Conservation (phyloP, 2,329 filamentous ascomycete genomes). For the Scytalidium lignicola region DNA sequence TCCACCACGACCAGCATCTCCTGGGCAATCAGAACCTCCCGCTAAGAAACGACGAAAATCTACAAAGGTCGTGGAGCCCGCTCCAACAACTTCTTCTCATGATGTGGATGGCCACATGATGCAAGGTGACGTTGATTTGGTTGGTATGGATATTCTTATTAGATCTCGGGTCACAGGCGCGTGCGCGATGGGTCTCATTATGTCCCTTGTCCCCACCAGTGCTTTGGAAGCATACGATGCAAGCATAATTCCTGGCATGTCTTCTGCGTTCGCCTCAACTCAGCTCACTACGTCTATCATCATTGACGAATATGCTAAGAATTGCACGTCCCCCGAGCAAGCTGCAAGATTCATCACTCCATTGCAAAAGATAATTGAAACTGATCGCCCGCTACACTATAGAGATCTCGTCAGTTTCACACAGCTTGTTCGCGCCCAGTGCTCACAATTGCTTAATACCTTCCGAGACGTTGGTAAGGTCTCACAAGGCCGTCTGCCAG, state of each 20-base stretch:
- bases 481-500: conserved; percentile 67
- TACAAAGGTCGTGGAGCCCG: conserved; percentile 70
- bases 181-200: conserved; percentile 77
- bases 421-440: conserved; percentile 85
- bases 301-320: conserved; percentile 81
- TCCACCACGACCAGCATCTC: conserved; percentile 34
- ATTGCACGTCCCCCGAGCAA: conserved; percentile 42
- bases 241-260: conserved; percentile 59
- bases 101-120: conserved; percentile 99
- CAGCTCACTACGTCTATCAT: conserved; percentile 80
- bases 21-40: conserved; percentile 52
- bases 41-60: conserved; percentile 77
- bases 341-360: conserved; percentile 56
- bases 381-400: conserved; percentile 76
- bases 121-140: conserved; percentile 90
- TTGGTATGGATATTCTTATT: conserved; percentile 82
- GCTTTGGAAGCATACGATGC: conserved; percentile 60
- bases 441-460: conserved; percentile 80
- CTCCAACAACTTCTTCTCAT: conserved; percentile 64
- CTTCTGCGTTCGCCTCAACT: conserved; percentile 74
- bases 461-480: conserved; percentile 91
- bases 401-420: conserved; percentile 86
- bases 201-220: conserved; percentile 67
- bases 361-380: conserved; percentile 73
- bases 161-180: conserved; percentile 86